Conservation (phyloP, 768 basidiomycete genomes). For the Lactarius quietus region DNA sequence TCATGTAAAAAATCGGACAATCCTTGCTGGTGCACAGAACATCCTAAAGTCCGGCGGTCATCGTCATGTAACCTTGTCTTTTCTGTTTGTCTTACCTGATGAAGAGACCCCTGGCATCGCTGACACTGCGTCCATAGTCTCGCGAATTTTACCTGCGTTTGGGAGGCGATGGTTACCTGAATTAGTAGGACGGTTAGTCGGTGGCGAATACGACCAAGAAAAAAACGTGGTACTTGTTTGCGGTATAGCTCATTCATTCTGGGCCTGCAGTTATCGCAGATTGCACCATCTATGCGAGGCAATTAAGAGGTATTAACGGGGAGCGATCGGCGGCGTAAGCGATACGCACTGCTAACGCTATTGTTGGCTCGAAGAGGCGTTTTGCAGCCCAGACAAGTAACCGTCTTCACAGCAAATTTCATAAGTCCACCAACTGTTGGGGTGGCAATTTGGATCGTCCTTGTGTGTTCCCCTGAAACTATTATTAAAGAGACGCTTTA, state of each 20-base stretch:
- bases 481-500: conserved; percentile 16
- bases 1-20: conserved; percentile 98
- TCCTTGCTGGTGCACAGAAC: conserved; percentile 96
- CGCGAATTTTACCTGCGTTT: conserved; percentile 86
- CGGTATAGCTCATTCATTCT: conserved; percentile 87
- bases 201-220: not conserved
- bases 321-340: not conserved
- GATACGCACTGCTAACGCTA: conserved; percentile 59
- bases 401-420: conserved; percentile 97
- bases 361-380: conserved; percentile 78
- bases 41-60: conserved; percentile 50
- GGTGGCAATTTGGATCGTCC: conserved; percentile 93
- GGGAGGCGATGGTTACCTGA: conserved; percentile 56
- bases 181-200: not conserved
- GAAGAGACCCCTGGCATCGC: conserved; percentile 95
- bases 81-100: conserved; percentile 55
- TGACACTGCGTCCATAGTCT: conserved; percentile 99
- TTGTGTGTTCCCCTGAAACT: conserved; percentile 97
- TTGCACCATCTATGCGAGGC: conserved; percentile 66
- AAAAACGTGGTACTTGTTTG: conserved; percentile 62
- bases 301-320: conserved; percentile 1
- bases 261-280: conserved; percentile 90
- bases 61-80: conserved; percentile 19
- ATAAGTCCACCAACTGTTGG: conserved; percentile 95
- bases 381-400: conserved; percentile 94